phyloP scores from a whole-genome alignment of 2,329 filamentous ascomycete genomes.

The Curvularia lunata region DNA sequence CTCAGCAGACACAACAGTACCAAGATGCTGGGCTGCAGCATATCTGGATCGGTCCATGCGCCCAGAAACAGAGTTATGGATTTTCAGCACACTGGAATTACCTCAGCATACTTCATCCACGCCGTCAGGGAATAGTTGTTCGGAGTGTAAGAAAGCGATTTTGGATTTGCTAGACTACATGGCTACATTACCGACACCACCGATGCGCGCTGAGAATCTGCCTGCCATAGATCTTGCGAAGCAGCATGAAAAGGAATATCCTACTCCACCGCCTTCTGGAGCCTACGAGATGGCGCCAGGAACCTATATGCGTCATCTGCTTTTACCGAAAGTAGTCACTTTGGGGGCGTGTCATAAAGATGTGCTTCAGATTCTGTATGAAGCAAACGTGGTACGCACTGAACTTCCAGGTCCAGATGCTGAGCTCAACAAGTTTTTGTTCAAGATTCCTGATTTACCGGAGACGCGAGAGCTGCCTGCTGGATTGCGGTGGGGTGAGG shows the following conservation, averaged over 20 bases:
- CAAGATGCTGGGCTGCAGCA: constrained; percentile 60
- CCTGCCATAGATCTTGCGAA: constrained; percentile 36
- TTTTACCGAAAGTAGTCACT: constrained; percentile 50
- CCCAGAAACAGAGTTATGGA: constrained; percentile 69
- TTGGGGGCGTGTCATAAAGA: constrained; percentile 53
- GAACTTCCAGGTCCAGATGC: constrained; percentile 42
- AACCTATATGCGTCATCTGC: constrained; percentile 42
- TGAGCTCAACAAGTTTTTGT: constrained; percentile 64
- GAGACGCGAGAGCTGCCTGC: constrained; percentile 48
- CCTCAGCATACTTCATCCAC: constrained; percentile 23
- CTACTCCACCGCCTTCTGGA: constrained; percentile 27
- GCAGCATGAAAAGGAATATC: constrained; percentile 37
- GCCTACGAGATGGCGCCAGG: constrained; percentile 28
- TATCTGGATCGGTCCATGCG: constrained; percentile 67
- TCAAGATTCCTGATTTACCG: constrained; percentile 57
- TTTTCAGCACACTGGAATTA: constrained; percentile 56
- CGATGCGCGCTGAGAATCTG: constrained; percentile 35
- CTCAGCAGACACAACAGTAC: constrained; percentile 9
- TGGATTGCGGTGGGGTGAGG: constrained; percentile 63
- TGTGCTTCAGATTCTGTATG: constrained; percentile 31
- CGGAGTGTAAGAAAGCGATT: constrained; percentile 39
- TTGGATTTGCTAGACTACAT: constrained; percentile 39
- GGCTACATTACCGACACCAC: constrained; percentile 34
- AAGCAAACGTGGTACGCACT: constrained; percentile 30
- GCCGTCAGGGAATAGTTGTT: constrained; percentile 21